Evolutionary conservation across 2,329 filamentous ascomycete genomes (phyloP).

Genomic region (Didymella lethalis): DNA sequence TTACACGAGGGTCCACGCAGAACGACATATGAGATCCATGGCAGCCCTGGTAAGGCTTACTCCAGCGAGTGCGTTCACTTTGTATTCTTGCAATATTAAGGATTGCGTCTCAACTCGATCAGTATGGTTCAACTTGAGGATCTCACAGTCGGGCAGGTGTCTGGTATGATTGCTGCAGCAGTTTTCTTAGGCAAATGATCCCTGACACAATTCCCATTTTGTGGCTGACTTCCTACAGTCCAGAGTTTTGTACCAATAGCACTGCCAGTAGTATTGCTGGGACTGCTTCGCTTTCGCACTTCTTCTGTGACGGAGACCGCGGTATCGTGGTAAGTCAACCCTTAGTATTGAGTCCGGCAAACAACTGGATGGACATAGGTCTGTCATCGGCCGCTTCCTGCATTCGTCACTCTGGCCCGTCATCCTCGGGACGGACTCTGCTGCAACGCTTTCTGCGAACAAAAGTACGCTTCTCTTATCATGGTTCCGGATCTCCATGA

Average conservation of each 20-base stretch:
- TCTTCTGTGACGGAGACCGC: slow-evolving; percentile 15
- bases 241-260: not conserved
- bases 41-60: not conserved
- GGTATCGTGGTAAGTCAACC: not conserved
- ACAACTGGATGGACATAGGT: slow-evolving; percentile 31
- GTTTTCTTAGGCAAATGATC: slow-evolving; percentile 41
- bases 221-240: not conserved
- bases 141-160: slow-evolving; percentile 50
- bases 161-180: slow-evolving; percentile 52
- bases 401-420: slow-evolving; percentile 54
- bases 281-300: not conserved
- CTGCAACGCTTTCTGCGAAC: slow-evolving; percentile 40
- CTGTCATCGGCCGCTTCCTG: slow-evolving; percentile 44
- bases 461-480: slow-evolving; percentile 36
- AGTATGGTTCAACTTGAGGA: slow-evolving; percentile 22
- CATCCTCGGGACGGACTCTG: slow-evolving; percentile 52
- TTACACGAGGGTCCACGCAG: not conserved
- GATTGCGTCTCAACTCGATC: not conserved
- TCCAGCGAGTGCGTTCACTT: not conserved
- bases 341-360: no score
- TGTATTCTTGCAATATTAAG: not conserved
- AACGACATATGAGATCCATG: not conserved
- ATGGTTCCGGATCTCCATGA: slow-evolving; percentile 17
- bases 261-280: slow-evolving; percentile 3
- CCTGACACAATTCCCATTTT: not conserved